Evolutionary conservation across 257 asterid species (phyloP).

Genomic region (Agastache rugosa): DNA sequence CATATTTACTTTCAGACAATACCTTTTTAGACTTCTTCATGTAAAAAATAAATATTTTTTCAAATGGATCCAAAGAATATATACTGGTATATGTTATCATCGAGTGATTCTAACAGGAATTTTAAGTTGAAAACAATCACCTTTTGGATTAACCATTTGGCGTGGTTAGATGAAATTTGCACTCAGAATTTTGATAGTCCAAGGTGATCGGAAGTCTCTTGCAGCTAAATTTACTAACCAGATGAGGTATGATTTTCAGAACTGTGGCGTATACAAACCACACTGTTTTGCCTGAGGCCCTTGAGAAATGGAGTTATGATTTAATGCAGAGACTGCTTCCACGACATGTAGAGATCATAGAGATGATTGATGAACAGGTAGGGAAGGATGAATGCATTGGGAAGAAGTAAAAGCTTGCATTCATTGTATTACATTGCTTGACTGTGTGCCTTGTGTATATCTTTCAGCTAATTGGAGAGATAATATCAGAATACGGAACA

Average conservation of each 20-base stretch:
- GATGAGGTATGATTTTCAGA: conserved; percentile 51
- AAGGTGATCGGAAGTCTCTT: conserved; percentile 25
- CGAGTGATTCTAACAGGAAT: background rate
- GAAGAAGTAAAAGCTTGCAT: conserved; percentile 28
- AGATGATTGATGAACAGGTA: conserved; percentile 84
- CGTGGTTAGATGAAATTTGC: background rate
- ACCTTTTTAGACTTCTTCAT: background rate
- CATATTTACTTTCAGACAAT: background rate
- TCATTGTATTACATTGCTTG: conserved; percentile 32
- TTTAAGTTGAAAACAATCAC: background rate
- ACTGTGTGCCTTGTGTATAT: conserved; percentile 34
- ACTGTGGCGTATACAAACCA: conserved; percentile 92
- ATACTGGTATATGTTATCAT: conserved; percentile 15
- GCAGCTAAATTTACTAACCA: conserved; percentile 36
- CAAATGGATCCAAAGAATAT: background rate
- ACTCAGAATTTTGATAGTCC: conserved; percentile 7
- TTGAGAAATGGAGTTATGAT: conserved; percentile 90
- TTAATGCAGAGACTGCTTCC: conserved; percentile 85
- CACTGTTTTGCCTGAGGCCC: conserved; percentile 91
- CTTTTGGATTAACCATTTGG: background rate
- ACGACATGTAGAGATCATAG: conserved; percentile 83
- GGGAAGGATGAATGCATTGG: conserved; percentile 21
- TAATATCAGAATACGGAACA: conserved; percentile 66
- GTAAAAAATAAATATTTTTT: background rate
- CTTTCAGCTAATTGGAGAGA: conserved; percentile 69